These are phyloP conservation scores for Arthrobotrys entomopaga DNA, from an alignment of 2,329 filamentous ascomycete species.

Conservation along the genomic window DNA sequence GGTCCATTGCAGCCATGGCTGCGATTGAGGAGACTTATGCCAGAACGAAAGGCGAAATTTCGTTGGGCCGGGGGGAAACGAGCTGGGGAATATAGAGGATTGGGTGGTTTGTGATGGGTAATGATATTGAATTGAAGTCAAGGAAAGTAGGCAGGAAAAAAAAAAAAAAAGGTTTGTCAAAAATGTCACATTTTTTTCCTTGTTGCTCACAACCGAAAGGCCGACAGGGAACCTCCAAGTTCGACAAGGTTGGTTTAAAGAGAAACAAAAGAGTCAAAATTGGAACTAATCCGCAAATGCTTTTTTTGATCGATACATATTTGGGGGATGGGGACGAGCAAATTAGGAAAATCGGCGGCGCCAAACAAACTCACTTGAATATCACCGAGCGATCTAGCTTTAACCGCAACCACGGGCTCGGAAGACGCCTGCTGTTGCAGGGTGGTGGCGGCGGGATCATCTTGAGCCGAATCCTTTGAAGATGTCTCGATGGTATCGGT, in stretches of 20 bases:
- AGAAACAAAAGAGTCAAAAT: slow-evolving; percentile 39
- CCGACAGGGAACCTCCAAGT: slow-evolving; percentile 34
- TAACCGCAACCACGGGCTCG: background rate
- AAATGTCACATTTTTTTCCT: slow-evolving; percentile 50
- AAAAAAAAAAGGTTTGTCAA: slow-evolving; percentile 50
- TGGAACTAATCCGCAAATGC: slow-evolving; percentile 38
- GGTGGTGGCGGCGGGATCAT: background rate
- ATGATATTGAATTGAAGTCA: slow-evolving; percentile 4
- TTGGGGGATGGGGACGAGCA: slow-evolving; percentile 35
- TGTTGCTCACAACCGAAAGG: slow-evolving; percentile 17
- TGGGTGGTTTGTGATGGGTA: slow-evolving; percentile 7
- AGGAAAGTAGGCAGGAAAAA: slow-evolving; percentile 29
- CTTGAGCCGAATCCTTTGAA: background rate
- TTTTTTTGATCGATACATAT: slow-evolving; percentile 30
- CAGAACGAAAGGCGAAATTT: slow-evolving; percentile 24
- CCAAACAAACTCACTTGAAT: slow-evolving; percentile 38
- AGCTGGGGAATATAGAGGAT: slow-evolving; percentile 42
- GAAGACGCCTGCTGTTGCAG: background rate
- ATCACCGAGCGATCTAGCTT: background rate
- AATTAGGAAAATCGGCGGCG: slow-evolving; percentile 50
- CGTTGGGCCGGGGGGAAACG: slow-evolving; percentile 13
- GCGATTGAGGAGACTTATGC: slow-evolving; percentile 19
- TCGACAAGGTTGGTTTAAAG: slow-evolving; percentile 40
- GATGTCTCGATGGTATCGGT: no score
- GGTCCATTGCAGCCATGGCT: slow-evolving; percentile 54